A percentile compares a stretch with the other conserved stretches of the same genome.
Conservation (phyloP, 2,329 filamentous ascomycete species). For the Pseudogymnoascus sp. region DNA sequence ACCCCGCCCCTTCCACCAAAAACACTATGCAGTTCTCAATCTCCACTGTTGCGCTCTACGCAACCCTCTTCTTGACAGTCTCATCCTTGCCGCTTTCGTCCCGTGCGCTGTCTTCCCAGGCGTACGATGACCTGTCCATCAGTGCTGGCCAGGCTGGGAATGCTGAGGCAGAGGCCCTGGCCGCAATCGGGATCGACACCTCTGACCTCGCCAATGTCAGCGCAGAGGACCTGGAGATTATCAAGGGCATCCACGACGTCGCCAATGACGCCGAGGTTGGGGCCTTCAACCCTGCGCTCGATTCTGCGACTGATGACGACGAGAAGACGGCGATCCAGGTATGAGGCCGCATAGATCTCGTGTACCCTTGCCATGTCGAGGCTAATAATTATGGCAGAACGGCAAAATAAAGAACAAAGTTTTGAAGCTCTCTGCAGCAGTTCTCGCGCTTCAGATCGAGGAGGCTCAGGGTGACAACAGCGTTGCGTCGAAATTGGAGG, state of each 20-base stretch:
- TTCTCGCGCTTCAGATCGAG: conserved; percentile 42
- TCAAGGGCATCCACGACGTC: conserved; percentile 43
- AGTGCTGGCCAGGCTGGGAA: conserved; percentile 38
- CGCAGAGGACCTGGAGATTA: conserved; percentile 38
- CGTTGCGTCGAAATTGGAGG: conserved; percentile 35
- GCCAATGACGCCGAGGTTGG: conserved; percentile 44
- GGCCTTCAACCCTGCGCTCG: conserved; percentile 47
- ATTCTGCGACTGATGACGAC: conserved; percentile 36
- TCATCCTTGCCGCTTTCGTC: conserved; percentile 9
- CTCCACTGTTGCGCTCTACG: conserved; percentile 1
- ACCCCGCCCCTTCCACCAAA: not conserved
- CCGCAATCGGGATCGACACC: conserved; percentile 34
- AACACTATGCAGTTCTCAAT: conserved; percentile 1
- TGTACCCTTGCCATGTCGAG: not conserved
- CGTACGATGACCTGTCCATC: conserved; percentile 40
- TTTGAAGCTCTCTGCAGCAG: conserved; percentile 45
- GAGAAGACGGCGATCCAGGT: conserved; percentile 40
- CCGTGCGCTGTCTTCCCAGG: conserved; percentile 24
- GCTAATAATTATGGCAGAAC: conserved; percentile 25
- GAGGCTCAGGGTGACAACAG: conserved; percentile 41
- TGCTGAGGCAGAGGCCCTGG: conserved; percentile 35
- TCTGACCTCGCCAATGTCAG: conserved; percentile 36
- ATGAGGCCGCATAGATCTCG: conserved; percentile 2
- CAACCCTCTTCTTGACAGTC: not conserved
- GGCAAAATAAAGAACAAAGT: conserved; percentile 56